phyloP scores from a whole-genome alignment of 2,329 filamentous ascomycete species.

The Ophiostoma montium region DNA sequence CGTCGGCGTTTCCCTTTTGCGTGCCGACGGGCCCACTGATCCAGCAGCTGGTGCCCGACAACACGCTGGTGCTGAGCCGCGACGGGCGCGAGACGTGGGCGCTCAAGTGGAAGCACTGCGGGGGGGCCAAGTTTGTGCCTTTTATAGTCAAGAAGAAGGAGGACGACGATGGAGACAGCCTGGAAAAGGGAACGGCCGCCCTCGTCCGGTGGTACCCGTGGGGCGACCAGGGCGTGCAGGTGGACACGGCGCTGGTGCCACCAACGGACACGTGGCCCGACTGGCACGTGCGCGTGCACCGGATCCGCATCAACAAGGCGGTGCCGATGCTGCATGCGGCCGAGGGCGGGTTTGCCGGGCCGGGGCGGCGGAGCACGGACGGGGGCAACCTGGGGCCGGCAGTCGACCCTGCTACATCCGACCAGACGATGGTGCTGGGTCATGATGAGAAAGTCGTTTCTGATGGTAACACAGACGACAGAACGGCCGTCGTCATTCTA shows the following conservation, averaged over 20 bases:
- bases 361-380: constrained; percentile 3
- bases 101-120: constrained; percentile 7
- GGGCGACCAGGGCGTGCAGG: constrained; percentile 14
- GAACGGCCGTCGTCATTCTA: not conserved
- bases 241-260: constrained; percentile 24
- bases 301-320: constrained; percentile 12
- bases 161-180: too few relatives aligned
- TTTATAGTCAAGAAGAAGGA: too few relatives aligned
- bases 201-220: constrained; percentile 13
- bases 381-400: constrained; percentile 1
- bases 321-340: constrained; percentile 8
- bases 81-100: constrained; percentile 14
- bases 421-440: not conserved
- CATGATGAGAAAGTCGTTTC: not conserved
- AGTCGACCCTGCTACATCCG: too few relatives aligned
- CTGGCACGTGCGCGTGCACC: constrained; percentile 26
- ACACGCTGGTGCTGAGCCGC: constrained; percentile 12
- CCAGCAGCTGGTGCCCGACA: constrained; percentile 17
- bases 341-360: constrained; percentile 18
- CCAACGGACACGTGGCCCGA: constrained; percentile 20
- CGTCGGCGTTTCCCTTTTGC: constrained; percentile 26
- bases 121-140: not conserved
- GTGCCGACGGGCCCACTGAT: constrained; percentile 21
- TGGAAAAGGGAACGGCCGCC: not conserved
- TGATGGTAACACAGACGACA: not conserved